phyloP scores from a whole-genome alignment of 192 early-diverging fungal genomes.

The Linnemannia elongata region DNA sequence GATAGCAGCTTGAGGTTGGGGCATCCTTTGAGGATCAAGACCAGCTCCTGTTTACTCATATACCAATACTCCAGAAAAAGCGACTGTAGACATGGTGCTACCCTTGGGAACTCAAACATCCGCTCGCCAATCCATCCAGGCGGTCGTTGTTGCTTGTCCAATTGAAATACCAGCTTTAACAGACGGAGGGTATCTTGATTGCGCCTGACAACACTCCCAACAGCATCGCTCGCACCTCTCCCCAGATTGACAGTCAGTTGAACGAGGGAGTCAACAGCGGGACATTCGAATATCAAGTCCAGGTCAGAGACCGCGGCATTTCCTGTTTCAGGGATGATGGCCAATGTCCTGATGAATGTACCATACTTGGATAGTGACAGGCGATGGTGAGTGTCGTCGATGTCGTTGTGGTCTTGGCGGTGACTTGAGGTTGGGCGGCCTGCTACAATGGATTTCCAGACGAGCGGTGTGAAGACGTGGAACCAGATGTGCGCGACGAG shows the following conservation, averaged over 20 bases:
- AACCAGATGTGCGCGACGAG: slow-evolving; percentile 29
- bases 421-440: neutral
- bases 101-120: slow-evolving; percentile 16
- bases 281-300: slow-evolving; percentile 20
- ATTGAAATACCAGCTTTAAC: slow-evolving; percentile 4
- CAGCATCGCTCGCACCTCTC: neutral
- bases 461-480: slow-evolving; percentile 1
- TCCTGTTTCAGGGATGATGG: neutral
- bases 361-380: slow-evolving; percentile 10
- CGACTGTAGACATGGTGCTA: slow-evolving; percentile 1
- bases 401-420: neutral
- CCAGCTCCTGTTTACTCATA: slow-evolving; percentile 15
- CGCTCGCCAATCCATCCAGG: slow-evolving; percentile 10
- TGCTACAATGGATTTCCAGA: slow-evolving; percentile 24
- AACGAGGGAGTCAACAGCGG: slow-evolving; percentile 5
- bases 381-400: neutral
- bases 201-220: neutral
- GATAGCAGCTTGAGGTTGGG: slow-evolving; percentile 19
- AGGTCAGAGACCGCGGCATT: neutral
- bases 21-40: slow-evolving; percentile 25
- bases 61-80: slow-evolving; percentile 30
- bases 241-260: neutral
- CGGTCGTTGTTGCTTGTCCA: neutral
- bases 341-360: slow-evolving; percentile 6
- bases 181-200: slow-evolving; percentile 20